phyloP scores from a whole-genome alignment of 345 rosid genomes.

The Balakata baccata region DNA sequence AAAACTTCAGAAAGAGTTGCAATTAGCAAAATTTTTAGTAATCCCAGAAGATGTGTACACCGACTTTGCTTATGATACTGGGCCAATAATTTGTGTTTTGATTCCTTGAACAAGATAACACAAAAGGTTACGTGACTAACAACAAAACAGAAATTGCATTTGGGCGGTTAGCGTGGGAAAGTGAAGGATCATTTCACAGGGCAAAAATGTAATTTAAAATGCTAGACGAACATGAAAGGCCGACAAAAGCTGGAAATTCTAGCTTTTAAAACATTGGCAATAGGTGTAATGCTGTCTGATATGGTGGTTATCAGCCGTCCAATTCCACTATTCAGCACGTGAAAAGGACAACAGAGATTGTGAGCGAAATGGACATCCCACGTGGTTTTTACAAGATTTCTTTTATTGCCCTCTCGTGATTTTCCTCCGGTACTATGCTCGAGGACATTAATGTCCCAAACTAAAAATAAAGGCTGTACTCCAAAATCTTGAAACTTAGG shows the following conservation, averaged over 20 bases:
- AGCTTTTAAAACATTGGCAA: not conserved
- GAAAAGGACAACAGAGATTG: conserved; percentile 19
- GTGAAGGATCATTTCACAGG: not conserved
- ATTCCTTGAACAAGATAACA: too few species aligned
- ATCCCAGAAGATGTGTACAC: too few species aligned
- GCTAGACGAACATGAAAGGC: not conserved
- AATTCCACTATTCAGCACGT: conserved; percentile 21
- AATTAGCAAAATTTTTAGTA: too few species aligned
- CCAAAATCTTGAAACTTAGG: too few species aligned
- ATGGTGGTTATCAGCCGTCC: conserved; percentile 4
- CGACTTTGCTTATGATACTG: too few species aligned
- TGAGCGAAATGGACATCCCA: conserved; percentile 13
- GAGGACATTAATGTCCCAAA: not conserved
- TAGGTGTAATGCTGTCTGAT: conserved; percentile 7
- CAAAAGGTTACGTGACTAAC: too few species aligned
- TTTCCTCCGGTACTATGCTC: not conserved
- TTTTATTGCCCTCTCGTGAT: conserved; percentile 2
- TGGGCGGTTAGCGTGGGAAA: not conserved
- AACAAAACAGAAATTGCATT: too few species aligned
- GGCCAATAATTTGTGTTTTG: too few species aligned
- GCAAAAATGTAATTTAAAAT: not conserved
- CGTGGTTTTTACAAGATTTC: conserved; percentile 8
- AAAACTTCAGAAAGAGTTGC: too few species aligned
- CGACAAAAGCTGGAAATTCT: conserved; percentile 1
- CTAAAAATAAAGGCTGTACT: not conserved